Base-by-base conservation (phyloP, 225 moss, liverwort and hornwort genomes). In the Anthoceros angustus region DNA sequence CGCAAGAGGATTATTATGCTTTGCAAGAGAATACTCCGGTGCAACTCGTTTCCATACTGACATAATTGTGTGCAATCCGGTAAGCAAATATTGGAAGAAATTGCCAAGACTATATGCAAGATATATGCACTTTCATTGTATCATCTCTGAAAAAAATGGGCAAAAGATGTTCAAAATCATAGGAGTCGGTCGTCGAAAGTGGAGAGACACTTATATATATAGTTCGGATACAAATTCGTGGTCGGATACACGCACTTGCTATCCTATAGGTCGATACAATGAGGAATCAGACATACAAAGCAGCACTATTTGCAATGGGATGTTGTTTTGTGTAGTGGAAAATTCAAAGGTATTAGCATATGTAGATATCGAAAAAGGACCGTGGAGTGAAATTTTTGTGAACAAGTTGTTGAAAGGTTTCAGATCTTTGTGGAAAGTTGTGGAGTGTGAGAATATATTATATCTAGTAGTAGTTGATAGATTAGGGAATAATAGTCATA, bases 311-410 rank as follows among this genome's bases (percentile, higher is more conserved):
- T 55, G 55, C n/a, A 55, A 55, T 55, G 55, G 55, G 14, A 55
- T 55, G 55, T 55, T 55, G 55, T 55, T 55, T 15, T 55, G 55
- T 55, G 55, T 55, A 55, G 55, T 55, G 18, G 55, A 55, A 55
- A 55, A 55, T 20, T 55, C 23, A 1, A 55, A 55, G 4, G 55
- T 23, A 1, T 55, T 55, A 55, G 55, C 55, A 18, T 55, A 55
- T 55, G 55, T 55, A 20, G 14, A 55, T 5, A 55, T 55, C 18
- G n/a, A 55, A 12, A 55, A 55, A 55, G 55, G 55, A 20, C 7
- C 55, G 14, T 55, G 55, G 55, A 55, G 23, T 55, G 55, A 55
- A 55, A 9, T 55, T 55, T 15, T 55, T 55, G n/a, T 55, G 12
- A 55, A 55, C n/a, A 55, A 7, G 55, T 55, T 55, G 7, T 55